phyloP scores from a whole-genome alignment of 1,284 basidiomycete species.

The Marasmius tenuissimus region DNA sequence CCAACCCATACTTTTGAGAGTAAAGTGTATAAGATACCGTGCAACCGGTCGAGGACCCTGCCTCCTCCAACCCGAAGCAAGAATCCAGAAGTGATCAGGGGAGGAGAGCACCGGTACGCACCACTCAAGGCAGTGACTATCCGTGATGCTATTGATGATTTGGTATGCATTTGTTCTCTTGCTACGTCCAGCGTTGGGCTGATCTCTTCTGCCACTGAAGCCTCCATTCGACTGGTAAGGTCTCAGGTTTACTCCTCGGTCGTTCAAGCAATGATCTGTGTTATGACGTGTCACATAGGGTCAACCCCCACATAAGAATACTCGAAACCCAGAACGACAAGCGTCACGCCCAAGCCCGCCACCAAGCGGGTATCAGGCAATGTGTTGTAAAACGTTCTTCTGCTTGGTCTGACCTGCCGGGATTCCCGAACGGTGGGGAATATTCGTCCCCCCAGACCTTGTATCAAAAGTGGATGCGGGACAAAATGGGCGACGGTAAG shows the following conservation, averaged over 20 bases:
- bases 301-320: constrained; percentile 45
- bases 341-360: constrained; percentile 30
- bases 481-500: constrained; percentile 25
- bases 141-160: constrained; percentile 61
- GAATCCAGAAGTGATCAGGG: constrained; percentile 18
- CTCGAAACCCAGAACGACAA: constrained; percentile 30
- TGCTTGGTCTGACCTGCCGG: constrained; percentile 29
- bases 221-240: constrained; percentile 63
- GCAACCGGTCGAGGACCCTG: constrained; percentile 38
- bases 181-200: not conserved
- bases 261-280: not conserved
- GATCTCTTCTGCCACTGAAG: constrained; percentile 29
- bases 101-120: constrained; percentile 46
- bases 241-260: not conserved
- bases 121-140: constrained; percentile 58
- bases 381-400: constrained; percentile 33
- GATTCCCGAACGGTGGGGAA: constrained; percentile 42
- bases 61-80: constrained; percentile 36
- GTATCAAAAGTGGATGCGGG: constrained; percentile 58
- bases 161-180: constrained; percentile 44
- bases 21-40: constrained; percentile 21
- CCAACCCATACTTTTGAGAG: constrained; percentile 53
- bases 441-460: constrained; percentile 53
- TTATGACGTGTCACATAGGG: constrained; percentile 37
- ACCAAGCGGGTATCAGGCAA: constrained; percentile 38